Percentiles rank a stretch among this genome's conserved stretches.
Conservation (phyloP, 139 green algal species). For the Picochlorum costavermella region DNA sequence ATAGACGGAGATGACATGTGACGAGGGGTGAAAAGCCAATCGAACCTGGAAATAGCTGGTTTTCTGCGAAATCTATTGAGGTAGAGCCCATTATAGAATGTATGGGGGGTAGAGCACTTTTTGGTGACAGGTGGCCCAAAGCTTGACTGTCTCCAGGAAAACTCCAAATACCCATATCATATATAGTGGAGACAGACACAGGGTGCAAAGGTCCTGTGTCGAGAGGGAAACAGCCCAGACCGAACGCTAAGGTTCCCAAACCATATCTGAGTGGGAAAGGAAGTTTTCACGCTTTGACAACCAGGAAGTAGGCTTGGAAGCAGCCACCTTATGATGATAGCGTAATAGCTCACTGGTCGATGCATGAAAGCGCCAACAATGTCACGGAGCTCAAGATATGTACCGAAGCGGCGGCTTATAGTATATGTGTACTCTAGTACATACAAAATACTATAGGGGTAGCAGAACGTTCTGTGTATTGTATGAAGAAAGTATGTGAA, state of each 20-base stretch:
- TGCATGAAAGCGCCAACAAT: slow-evolving; percentile 43
- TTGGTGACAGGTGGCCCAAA: slow-evolving; percentile 35
- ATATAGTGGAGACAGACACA: slow-evolving; percentile 30
- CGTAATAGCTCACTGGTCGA: slow-evolving; percentile 66
- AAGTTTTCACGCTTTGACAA: slow-evolving; percentile 41
- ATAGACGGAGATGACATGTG: slow-evolving; percentile 51
- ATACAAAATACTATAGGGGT: slow-evolving; percentile 21
- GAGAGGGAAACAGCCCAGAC: slow-evolving; percentile 60
- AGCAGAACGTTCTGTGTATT: slow-evolving; percentile 49
- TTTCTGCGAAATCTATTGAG: slow-evolving; percentile 54
- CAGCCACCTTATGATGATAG: slow-evolving; percentile 59
- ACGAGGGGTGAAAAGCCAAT: slow-evolving; percentile 62
- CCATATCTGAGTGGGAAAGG: slow-evolving; percentile 47
- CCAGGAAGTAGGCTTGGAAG: slow-evolving; percentile 56
- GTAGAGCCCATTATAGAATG: slow-evolving; percentile 28
- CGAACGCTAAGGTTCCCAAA: slow-evolving; percentile 54
- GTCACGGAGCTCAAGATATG: slow-evolving; percentile 47
- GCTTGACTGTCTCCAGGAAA: slow-evolving; percentile 43
- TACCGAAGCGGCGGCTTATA: slow-evolving; percentile 37
- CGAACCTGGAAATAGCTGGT: slow-evolving; percentile 57
- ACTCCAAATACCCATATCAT: slow-evolving; percentile 44
- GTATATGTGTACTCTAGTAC: slow-evolving; percentile 4
- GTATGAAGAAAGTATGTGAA: slow-evolving; percentile 25
- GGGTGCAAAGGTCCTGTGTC: slow-evolving; percentile 50
- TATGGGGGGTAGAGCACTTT: slow-evolving; percentile 44